These are phyloP conservation scores for Calocybe indica DNA, from an alignment of 768 basidiomycete species.

Conservation along the genomic window DNA sequence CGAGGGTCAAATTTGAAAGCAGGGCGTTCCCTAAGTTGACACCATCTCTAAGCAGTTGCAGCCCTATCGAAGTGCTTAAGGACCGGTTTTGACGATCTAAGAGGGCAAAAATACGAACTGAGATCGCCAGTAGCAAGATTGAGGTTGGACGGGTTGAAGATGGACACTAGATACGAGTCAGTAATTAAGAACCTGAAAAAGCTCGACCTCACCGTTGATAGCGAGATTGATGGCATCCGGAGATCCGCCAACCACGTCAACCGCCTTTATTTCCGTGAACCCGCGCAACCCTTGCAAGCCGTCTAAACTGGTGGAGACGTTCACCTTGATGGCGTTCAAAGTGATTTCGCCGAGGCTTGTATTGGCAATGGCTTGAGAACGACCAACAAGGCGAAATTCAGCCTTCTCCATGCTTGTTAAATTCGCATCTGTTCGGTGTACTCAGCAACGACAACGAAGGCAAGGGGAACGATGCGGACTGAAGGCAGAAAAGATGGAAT, in stretches of 20 bases:
- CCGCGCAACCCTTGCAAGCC: conserved; percentile 60
- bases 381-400: conserved; percentile 53
- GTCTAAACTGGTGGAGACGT: conserved; percentile 54
- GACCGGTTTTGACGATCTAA: neutral
- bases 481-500: conserved; percentile 50
- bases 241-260: conserved; percentile 66
- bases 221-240: conserved; percentile 49
- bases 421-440: conserved; percentile 36
- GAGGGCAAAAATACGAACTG: conserved; percentile 32
- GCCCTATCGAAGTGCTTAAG: conserved; percentile 24
- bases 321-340: conserved; percentile 67
- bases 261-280: conserved; percentile 45
- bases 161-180: conserved; percentile 35
- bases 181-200: neutral
- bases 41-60: conserved; percentile 50
- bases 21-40: conserved; percentile 53
- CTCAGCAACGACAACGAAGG: conserved; percentile 4
- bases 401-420: conserved; percentile 44
- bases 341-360: conserved; percentile 60
- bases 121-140: conserved; percentile 58
- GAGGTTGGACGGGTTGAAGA: conserved; percentile 65
- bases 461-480: conserved; percentile 31
- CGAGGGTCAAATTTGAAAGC: conserved; percentile 53
- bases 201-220: conserved; percentile 41
- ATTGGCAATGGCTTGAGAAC: conserved; percentile 54